Evolutionary conservation across 495 filamentous ascomycete species (phyloP).

Genomic region (Cercophora scortea): DNA sequence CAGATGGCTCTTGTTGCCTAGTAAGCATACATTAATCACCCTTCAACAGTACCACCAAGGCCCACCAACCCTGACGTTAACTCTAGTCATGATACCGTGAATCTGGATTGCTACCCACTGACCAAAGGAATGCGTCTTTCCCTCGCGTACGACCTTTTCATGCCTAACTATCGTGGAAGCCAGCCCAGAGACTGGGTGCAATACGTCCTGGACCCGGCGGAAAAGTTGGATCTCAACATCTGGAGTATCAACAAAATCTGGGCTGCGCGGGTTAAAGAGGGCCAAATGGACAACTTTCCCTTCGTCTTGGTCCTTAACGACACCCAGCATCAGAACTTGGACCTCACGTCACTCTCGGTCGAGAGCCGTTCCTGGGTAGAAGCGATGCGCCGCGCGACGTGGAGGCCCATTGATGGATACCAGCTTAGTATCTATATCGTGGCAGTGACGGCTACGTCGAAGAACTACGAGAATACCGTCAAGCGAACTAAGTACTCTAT

Average conservation of each 20-base stretch:
- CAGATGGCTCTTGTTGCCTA: background rate
- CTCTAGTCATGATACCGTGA: background rate
- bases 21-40: background rate
- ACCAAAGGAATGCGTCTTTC: background rate
- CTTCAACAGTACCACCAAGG: no score
- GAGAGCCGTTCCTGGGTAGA: background rate
- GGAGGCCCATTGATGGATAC: background rate
- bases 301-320: background rate
- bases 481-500: background rate
- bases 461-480: background rate
- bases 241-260: background rate
- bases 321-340: background rate
- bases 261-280: background rate
- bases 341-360: background rate
- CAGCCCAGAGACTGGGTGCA: no score
- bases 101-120: background rate
- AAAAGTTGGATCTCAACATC: background rate
- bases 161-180: no score
- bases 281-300: background rate
- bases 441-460: background rate
- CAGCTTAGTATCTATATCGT: background rate
- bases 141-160: no score
- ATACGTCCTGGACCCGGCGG: background rate
- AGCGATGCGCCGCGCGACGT: background rate
- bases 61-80: no score